phyloP scores from a whole-genome alignment of 768 basidiomycete genomes.

The Tylopilus rubrobrunneus region DNA sequence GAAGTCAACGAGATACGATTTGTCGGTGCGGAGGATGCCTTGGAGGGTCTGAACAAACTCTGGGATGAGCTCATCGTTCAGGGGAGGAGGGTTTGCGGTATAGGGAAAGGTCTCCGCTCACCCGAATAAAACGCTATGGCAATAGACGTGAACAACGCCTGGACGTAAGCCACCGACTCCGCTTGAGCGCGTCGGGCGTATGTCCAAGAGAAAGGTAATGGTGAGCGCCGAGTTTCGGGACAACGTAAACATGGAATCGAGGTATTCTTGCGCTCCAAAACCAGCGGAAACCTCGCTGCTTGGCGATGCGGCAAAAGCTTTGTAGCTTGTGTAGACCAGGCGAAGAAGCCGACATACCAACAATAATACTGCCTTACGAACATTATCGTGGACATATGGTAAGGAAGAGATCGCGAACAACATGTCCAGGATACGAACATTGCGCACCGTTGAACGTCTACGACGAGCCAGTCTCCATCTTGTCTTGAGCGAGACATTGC shows the following conservation, averaged over 20 bases:
- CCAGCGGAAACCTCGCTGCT: constrained; percentile 17
- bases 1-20: constrained; percentile 17
- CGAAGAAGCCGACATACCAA: too few relatives aligned
- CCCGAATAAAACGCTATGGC: constrained; percentile 23
- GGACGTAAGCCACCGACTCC: constrained; percentile 26
- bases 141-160: constrained; percentile 24
- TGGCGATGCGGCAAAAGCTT: too few relatives aligned
- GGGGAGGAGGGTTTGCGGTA: not conserved
- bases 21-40: constrained; percentile 17
- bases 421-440: too few relatives aligned
- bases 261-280: constrained; percentile 31
- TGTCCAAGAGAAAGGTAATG: constrained; percentile 26
- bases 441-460: too few relatives aligned
- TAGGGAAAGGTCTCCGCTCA: constrained; percentile 23
- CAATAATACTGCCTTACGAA: too few relatives aligned
- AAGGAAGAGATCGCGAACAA: too few relatives aligned
- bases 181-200: constrained; percentile 15
- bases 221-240: constrained; percentile 28
- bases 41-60: constrained; percentile 16
- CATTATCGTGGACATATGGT: too few relatives aligned
- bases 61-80: too few relatives aligned
- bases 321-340: too few relatives aligned
- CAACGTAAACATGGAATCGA: constrained; percentile 33
- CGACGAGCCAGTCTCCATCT: too few relatives aligned
- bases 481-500: too few relatives aligned